These are phyloP conservation scores for Kurtzmaniella quercitrusa DNA, from an alignment of 1,139 yeast genomes.

Conservation along the genomic window DNA sequence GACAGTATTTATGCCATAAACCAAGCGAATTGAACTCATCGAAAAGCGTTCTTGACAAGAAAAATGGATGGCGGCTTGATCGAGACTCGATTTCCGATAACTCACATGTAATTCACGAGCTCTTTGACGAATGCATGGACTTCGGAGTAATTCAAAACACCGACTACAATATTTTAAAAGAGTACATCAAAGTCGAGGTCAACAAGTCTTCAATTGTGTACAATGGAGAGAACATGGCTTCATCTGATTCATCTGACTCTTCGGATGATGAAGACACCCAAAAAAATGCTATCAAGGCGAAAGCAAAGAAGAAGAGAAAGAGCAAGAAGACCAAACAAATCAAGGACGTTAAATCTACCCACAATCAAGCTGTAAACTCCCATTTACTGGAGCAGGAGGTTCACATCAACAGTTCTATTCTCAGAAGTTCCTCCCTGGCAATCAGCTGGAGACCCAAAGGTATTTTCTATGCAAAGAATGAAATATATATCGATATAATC, in stretches of 20 bases:
- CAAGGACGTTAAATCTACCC: conserved; percentile 30
- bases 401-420: conserved; percentile 56
- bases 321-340: conserved; percentile 14
- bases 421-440: conserved; percentile 38
- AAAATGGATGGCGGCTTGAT: conserved; percentile 11
- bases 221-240: background rate
- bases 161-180: conserved; percentile 41
- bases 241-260: conserved; percentile 1
- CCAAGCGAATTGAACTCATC: conserved; percentile 1
- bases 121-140: conserved; percentile 45
- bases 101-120: conserved; percentile 34
- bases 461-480: conserved; percentile 43
- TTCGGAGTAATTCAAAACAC: conserved; percentile 41
- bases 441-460: conserved; percentile 49
- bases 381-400: conserved; percentile 27
- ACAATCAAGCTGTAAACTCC: conserved; percentile 35
- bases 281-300: conserved; percentile 5
- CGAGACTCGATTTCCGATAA: conserved; percentile 38
- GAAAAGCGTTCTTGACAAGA: background rate
- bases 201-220: conserved; percentile 13
- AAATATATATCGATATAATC: conserved; percentile 40
- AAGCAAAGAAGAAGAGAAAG: conserved; percentile 2
- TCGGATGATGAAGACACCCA: conserved; percentile 12
- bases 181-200: conserved; percentile 39
- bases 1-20: conserved; percentile 18